A percentile compares a stretch with the other conserved stretches of the same genome.
These are phyloP conservation scores for Aspergillus viridinutans DNA, from an alignment of 2,329 filamentous ascomycete species.

Conservation along the genomic window DNA sequence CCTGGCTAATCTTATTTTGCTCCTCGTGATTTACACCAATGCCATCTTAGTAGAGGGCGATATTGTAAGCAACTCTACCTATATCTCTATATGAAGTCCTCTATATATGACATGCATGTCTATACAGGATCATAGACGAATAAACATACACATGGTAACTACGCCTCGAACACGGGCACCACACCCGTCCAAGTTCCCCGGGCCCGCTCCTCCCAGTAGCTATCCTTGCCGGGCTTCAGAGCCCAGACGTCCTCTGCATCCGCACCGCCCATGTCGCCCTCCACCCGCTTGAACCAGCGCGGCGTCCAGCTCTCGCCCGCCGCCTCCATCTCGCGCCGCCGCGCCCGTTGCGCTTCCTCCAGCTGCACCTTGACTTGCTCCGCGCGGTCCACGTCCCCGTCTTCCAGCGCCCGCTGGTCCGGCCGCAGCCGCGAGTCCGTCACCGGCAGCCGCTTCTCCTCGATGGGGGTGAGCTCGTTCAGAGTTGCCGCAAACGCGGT, in stretches of 20 bases:
- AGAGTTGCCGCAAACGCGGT: slow-evolving; percentile 80
- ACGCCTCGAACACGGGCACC: slow-evolving; percentile 50
- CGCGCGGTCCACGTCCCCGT: slow-evolving; percentile 75
- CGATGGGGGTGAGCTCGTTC: slow-evolving; percentile 81
- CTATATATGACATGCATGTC: not conserved
- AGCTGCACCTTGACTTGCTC: slow-evolving; percentile 78
- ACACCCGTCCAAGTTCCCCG: slow-evolving; percentile 62
- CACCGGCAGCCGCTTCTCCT: slow-evolving; percentile 67
- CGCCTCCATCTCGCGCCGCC: slow-evolving; percentile 72
- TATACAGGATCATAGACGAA: not conserved
- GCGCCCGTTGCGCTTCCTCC: slow-evolving; percentile 76
- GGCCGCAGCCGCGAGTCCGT: slow-evolving; percentile 82
- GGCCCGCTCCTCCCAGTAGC: slow-evolving; percentile 87
- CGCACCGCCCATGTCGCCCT: slow-evolving; percentile 27
- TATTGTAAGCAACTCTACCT: not conserved
- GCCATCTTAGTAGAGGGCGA: not conserved
- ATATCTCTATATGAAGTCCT: not conserved
- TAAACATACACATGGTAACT: slow-evolving; percentile 1
- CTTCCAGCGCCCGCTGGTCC: slow-evolving; percentile 81
- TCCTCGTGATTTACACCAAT: too few species aligned
- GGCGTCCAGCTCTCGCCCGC: slow-evolving; percentile 68
- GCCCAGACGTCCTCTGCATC: slow-evolving; percentile 55
- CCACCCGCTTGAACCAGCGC: slow-evolving; percentile 76
- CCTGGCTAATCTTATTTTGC: too few species aligned
- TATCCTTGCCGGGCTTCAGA: slow-evolving; percentile 73